Conservation (phyloP, 2,329 filamentous ascomycete species). For the Pezicula neosporulosa region DNA sequence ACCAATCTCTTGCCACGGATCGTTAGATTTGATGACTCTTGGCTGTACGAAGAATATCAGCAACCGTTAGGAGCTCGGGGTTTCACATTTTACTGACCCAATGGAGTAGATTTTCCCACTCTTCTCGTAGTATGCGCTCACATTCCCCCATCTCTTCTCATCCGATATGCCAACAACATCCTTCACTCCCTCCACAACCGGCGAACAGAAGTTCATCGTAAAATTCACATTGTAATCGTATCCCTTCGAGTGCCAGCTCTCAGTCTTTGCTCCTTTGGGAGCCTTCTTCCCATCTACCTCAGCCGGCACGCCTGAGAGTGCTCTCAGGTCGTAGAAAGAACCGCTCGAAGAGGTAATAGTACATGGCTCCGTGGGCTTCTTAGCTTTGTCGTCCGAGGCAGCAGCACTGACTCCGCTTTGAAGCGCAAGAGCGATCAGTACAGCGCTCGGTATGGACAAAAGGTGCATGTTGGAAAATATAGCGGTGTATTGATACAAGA, state of each 20-base stretch:
- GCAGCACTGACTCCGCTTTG: conserved; percentile 18
- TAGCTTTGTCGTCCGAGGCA: conserved; percentile 20
- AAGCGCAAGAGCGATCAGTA: conserved; percentile 24
- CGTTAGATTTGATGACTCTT: conserved; percentile 35
- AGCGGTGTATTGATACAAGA: neutral
- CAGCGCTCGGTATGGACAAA: conserved; percentile 16
- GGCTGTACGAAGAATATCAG: conserved; percentile 8
- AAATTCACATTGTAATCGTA: conserved; percentile 75
- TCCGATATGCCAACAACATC: conserved; percentile 60
- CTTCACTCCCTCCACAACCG: conserved; percentile 65
- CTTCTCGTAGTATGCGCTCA: conserved; percentile 73
- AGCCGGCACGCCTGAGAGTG: conserved; percentile 22
- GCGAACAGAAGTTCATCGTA: conserved; percentile 76
- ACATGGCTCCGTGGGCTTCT: conserved; percentile 25
- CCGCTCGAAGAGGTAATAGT: conserved; percentile 25
- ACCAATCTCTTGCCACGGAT: conserved; percentile 71
- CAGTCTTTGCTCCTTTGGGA: conserved; percentile 50
- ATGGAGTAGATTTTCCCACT: conserved; percentile 69
- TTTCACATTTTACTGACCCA: conserved; percentile 50
- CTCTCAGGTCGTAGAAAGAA: conserved; percentile 29
- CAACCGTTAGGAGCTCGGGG: neutral
- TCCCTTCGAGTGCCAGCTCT: conserved; percentile 63
- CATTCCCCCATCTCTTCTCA: conserved; percentile 61
- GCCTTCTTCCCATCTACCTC: conserved; percentile 30
- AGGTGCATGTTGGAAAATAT: conserved; percentile 20